Evolutionary conservation across 2,329 filamentous ascomycete genomes (phyloP).

Genomic region (Amesomyces nigricolor): DNA sequence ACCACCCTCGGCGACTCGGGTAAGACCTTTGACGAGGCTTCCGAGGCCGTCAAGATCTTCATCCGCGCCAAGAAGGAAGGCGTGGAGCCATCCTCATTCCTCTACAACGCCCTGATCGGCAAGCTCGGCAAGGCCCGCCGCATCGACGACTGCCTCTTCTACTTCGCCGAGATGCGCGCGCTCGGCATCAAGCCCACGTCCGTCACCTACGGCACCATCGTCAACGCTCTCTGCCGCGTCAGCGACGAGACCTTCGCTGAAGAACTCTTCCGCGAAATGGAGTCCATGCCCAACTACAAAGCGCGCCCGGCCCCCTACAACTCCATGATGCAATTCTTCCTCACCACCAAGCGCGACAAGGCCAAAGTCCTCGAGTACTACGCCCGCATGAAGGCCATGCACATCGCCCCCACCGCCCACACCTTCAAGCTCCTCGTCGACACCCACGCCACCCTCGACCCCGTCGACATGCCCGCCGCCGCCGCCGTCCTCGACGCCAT

Average conservation of each 20-base stretch:
- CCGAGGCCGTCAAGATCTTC: conserved; percentile 96
- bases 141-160: conserved; percentile 96
- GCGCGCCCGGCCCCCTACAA: conserved; percentile 96
- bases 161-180: conserved; percentile 95
- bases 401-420: conserved; percentile 86
- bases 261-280: conserved; percentile 98
- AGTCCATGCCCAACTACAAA: conserved; percentile 98
- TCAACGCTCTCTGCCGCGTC: conserved; percentile 94
- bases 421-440: conserved; percentile 98
- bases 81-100: conserved; percentile 90
- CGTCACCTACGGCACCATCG: conserved; percentile 95
- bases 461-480: conserved; percentile 79
- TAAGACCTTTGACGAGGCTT: conserved; percentile 96
- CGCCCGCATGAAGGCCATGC: conserved; percentile 82
- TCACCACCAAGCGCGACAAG: conserved; percentile 95
- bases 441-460: conserved; percentile 88
- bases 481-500: conserved; percentile 79
- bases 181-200: conserved; percentile 92
- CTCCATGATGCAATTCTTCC: conserved; percentile 99
- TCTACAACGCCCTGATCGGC: conserved; percentile 97
- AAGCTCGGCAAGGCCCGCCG: conserved; percentile 97
- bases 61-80: conserved; percentile 87
- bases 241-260: conserved; percentile 97
- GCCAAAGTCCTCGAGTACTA: conserved; percentile 91
- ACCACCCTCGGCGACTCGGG: conserved; percentile 97